Evolutionary conservation across 495 filamentous ascomycete species (phyloP).

Genomic region (Trichoderma gamsii): DNA sequence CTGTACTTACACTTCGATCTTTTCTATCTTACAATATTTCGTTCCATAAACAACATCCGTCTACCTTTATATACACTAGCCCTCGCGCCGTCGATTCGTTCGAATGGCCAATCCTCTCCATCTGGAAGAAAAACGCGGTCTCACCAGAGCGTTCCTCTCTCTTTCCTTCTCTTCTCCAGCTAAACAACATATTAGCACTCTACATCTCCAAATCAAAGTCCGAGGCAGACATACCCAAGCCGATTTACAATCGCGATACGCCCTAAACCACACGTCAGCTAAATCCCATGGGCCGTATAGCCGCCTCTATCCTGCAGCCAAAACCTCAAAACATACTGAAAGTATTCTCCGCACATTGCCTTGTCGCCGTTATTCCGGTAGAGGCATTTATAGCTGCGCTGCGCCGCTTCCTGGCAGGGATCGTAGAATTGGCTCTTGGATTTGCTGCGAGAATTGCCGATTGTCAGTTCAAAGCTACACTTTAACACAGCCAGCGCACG

Average conservation of each 20-base stretch:
- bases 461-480: constrained; percentile 7
- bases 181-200: neutral
- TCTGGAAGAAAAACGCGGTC: neutral
- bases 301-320: neutral
- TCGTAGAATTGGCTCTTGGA: constrained; percentile 79
- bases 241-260: constrained; percentile 92
- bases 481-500: neutral
- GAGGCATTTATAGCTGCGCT: constrained; percentile 75
- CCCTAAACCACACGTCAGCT: constrained; percentile 45
- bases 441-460: constrained; percentile 52
- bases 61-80: neutral
- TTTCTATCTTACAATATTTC: neutral
- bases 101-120: neutral
- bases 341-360: constrained; percentile 87
- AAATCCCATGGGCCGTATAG: neutral
- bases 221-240: constrained; percentile 64
- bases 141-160: neutral
- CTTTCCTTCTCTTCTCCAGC: constrained; percentile 3
- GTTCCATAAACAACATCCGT: neutral
- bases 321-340: constrained; percentile 58
- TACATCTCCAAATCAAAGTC: neutral
- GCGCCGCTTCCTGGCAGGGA: constrained; percentile 92
- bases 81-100: neutral
- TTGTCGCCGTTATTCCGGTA: constrained; percentile 78
- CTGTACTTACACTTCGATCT: neutral